Percentiles rank a stretch among this genome's conserved stretches.
These are phyloP conservation scores for Phytophthora multivora DNA, from an alignment of 352 stramenopile genomes.

Conservation along the genomic window DNA sequence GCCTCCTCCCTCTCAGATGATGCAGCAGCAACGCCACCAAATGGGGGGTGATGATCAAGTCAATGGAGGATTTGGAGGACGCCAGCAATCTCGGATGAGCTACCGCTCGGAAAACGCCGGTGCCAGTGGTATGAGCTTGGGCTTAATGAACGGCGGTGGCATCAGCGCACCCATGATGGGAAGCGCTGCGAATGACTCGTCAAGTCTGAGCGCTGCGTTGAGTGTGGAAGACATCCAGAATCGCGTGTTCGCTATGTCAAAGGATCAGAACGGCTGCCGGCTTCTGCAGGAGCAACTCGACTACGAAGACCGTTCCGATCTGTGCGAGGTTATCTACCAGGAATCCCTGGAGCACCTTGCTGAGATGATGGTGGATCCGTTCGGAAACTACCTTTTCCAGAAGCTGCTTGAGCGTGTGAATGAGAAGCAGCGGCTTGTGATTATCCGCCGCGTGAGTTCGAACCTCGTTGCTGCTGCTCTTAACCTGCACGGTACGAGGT, in stretches of 20 bases:
- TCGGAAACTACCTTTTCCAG: slow-evolving; percentile 99
- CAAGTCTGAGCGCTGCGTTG: slow-evolving; percentile 49
- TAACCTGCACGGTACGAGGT: slow-evolving; percentile 98
- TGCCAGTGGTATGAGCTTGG: slow-evolving; percentile 19
- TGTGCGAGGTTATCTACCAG: slow-evolving; percentile 96
- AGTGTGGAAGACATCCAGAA: slow-evolving; percentile 77
- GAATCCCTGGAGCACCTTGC: slow-evolving; percentile 96
- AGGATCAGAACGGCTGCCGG: slow-evolving; percentile 97
- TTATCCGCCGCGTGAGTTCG: slow-evolving; percentile 92
- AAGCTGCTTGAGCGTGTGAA: slow-evolving; percentile 97
- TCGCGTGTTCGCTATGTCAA: slow-evolving; percentile 89
- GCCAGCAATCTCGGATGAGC: slow-evolving; percentile 29
- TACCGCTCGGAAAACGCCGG: slow-evolving; percentile 35
- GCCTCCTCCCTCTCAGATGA: slow-evolving; percentile 33
- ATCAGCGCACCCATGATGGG: slow-evolving; percentile 40
- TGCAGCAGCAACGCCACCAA: slow-evolving; percentile 43
- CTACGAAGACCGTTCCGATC: slow-evolving; percentile 88
- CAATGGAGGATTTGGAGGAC: slow-evolving; percentile 28
- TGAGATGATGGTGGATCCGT: slow-evolving; percentile 99
- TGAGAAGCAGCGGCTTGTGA: slow-evolving; percentile 89
- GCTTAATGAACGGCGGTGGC: slow-evolving; percentile 29
- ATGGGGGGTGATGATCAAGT: slow-evolving; percentile 34
- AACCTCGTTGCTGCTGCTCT: slow-evolving; percentile 96
- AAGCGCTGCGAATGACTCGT: slow-evolving; percentile 21
- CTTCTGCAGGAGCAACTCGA: slow-evolving; percentile 97